phyloP scores from a whole-genome alignment of 345 rosid genomes.

The Orychophragmus violaceus region DNA sequence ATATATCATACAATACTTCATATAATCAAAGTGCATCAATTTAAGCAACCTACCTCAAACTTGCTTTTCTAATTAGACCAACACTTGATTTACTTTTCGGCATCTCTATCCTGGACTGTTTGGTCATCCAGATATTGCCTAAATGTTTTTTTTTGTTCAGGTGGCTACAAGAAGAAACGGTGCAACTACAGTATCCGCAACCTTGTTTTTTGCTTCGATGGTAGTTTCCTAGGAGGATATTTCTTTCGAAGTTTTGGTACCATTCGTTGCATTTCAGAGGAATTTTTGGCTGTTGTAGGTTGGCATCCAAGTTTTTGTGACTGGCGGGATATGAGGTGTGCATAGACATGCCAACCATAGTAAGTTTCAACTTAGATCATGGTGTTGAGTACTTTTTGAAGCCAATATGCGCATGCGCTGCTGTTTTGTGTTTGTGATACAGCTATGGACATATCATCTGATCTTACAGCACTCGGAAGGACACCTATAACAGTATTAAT shows the following conservation, averaged over 20 bases:
- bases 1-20: background rate
- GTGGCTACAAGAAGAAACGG: slow-evolving; percentile 74
- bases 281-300: slow-evolving; percentile 43
- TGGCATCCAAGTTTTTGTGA: slow-evolving; percentile 80
- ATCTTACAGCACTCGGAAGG: slow-evolving; percentile 84
- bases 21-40: background rate
- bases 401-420: slow-evolving; percentile 1
- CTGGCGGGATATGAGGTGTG: slow-evolving; percentile 95
- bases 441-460: slow-evolving; percentile 96
- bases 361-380: slow-evolving; percentile 35
- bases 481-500: too few species aligned
- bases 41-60: background rate
- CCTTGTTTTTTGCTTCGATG: slow-evolving; percentile 88
- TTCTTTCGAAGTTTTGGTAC: background rate
- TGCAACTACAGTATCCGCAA: slow-evolving; percentile 89
- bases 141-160: slow-evolving; percentile 24
- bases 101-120: too few species aligned
- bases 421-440: slow-evolving; percentile 30
- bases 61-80: background rate
- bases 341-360: slow-evolving; percentile 79
- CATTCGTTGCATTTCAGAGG: background rate
- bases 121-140: too few species aligned
- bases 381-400: background rate
- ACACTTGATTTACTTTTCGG: background rate
- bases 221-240: slow-evolving; percentile 26